Evolutionary conservation across 2,329 filamentous ascomycete genomes (phyloP).

Genomic region (Colletotrichum tanaceti): DNA sequence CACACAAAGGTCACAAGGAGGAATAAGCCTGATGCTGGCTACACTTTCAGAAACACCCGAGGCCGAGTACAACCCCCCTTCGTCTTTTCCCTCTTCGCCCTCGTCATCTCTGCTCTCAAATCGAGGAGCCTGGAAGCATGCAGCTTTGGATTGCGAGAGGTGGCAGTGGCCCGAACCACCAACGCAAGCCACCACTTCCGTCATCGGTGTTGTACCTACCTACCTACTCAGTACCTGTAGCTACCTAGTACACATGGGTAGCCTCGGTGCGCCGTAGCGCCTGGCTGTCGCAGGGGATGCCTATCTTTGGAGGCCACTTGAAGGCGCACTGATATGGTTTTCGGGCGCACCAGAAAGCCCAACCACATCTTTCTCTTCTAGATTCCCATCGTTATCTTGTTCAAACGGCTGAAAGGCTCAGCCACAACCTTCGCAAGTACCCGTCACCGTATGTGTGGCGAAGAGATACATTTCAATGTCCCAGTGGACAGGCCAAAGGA

Average conservation of each 20-base stretch:
- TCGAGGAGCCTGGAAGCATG: background rate
- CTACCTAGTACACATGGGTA: too few relatives aligned
- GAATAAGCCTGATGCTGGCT: background rate
- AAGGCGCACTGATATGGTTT: slow-evolving; percentile 2
- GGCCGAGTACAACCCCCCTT: background rate
- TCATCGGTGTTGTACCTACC: background rate
- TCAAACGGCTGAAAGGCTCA: background rate
- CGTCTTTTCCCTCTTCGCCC: background rate
- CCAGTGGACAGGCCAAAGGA: too few relatives aligned
- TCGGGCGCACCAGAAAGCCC: slow-evolving; percentile 21
- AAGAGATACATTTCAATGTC: too few relatives aligned
- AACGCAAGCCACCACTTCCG: background rate
- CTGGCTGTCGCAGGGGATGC: slow-evolving; percentile 21
- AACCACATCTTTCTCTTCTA: slow-evolving; percentile 3
- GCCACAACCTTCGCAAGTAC: background rate
- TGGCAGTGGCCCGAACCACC: background rate
- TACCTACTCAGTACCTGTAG: too few relatives aligned
- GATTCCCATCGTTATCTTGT: too few relatives aligned
- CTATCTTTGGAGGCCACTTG: slow-evolving; percentile 17
- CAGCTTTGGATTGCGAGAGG: background rate
- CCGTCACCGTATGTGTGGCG: background rate
- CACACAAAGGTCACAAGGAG: background rate
- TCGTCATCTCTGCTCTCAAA: background rate
- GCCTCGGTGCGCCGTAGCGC: background rate
- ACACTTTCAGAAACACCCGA: slow-evolving; percentile 13